These are phyloP conservation scores for Phascolomyces articulosus DNA, from an alignment of 371 early-diverging fungal genomes.

Conservation along the genomic window DNA sequence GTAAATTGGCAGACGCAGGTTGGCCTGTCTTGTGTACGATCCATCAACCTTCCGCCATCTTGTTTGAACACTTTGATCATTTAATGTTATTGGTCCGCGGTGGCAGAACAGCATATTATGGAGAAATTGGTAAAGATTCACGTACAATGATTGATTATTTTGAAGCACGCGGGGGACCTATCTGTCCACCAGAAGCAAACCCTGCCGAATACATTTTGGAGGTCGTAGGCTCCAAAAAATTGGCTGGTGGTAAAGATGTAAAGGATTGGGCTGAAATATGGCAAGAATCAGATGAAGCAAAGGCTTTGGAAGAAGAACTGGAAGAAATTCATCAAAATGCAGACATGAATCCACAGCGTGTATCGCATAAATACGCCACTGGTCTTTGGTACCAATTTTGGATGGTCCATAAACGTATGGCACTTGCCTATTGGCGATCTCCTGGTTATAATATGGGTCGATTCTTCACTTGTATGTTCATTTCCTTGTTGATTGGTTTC, in stretches of 20 bases:
- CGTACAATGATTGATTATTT: conserved; percentile 58
- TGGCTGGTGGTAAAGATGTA: conserved; percentile 32
- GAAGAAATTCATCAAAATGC: conserved; percentile 26
- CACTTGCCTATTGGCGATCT: conserved; percentile 56
- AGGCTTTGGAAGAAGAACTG: conserved; percentile 24
- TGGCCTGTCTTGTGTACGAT: conserved; percentile 64
- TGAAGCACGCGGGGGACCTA: conserved; percentile 55
- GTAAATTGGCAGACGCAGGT: conserved; percentile 61
- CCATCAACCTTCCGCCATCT: conserved; percentile 69
- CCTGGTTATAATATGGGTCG: conserved; percentile 63
- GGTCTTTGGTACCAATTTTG: conserved; percentile 35
- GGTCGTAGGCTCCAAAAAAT: conserved; percentile 50
- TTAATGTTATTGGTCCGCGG: conserved; percentile 66
- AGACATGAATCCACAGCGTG: conserved; percentile 18
- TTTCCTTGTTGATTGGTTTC: conserved; percentile 51
- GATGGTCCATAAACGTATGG: conserved; percentile 54
- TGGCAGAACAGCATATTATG: conserved; percentile 61
- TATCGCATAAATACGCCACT: conserved; percentile 32
- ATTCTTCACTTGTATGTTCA: conserved; percentile 37
- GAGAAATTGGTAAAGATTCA: conserved; percentile 58
- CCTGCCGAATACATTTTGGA: conserved; percentile 71
- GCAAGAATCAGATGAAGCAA: conserved; percentile 40
- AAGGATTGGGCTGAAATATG: conserved; percentile 61
- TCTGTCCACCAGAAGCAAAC: conserved; percentile 55
- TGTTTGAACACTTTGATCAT: conserved; percentile 68